A percentile compares a stretch with the other conserved stretches of the same genome.
These are phyloP conservation scores for Plasmodium vivax DNA, from an alignment of 169 alveolate genomes.

Conservation along the genomic window DNA sequence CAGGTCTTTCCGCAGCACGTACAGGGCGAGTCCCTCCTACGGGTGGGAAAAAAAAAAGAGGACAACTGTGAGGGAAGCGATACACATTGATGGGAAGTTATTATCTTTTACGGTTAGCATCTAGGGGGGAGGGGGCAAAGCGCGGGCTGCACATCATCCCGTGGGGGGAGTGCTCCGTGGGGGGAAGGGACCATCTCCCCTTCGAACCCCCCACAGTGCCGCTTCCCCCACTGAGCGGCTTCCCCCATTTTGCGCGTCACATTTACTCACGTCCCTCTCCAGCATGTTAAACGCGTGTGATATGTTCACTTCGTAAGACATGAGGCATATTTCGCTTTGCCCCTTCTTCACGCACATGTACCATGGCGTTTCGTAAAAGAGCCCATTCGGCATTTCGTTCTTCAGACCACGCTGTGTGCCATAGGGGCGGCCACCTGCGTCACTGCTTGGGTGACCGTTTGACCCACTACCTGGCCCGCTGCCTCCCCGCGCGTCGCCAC, in stretches of 20 bases:
- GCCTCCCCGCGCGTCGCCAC: neutral
- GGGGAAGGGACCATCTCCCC: neutral
- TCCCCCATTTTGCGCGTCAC: neutral
- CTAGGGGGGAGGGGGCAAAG: neutral
- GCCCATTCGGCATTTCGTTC: constrained; percentile 1
- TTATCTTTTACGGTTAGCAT: neutral
- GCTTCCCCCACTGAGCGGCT: neutral
- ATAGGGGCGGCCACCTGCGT: neutral
- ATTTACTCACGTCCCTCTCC: constrained; percentile 32
- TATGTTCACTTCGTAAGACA: constrained; percentile 70
- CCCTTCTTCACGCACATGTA: constrained; percentile 45
- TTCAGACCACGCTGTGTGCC: neutral
- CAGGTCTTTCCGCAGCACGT: constrained; percentile 33
- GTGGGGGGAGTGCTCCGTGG: too few relatives aligned
- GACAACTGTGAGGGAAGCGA: neutral
- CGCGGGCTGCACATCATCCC: too few relatives aligned
- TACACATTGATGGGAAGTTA: neutral
- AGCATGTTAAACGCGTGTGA: constrained; percentile 45
- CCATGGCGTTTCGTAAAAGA: constrained; percentile 72
- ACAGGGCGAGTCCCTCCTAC: constrained; percentile 31
- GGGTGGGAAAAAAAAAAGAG: neutral
- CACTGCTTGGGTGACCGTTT: neutral
- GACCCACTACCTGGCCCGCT: neutral
- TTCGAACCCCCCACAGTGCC: neutral
- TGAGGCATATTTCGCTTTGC: constrained; percentile 43